Conservation (phyloP, 306 rosid genomes). For the Prinsepia uniflora region DNA sequence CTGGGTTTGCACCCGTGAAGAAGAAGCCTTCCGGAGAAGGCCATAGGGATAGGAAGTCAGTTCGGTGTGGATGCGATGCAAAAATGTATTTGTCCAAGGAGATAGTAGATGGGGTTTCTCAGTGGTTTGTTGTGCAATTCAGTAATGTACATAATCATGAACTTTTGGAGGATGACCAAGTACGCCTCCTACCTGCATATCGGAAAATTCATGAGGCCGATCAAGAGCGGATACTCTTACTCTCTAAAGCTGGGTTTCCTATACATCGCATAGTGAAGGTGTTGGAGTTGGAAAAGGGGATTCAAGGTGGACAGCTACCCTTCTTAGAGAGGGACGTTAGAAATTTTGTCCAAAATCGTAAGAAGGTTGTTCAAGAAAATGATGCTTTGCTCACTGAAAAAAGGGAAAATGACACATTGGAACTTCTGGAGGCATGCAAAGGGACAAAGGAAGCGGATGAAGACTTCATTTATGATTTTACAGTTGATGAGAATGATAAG, state of each 20-base stretch:
- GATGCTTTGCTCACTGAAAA: constrained; percentile 81
- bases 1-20: constrained; percentile 86
- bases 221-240: constrained; percentile 86
- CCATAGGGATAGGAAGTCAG: constrained; percentile 89
- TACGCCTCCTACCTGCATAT: constrained; percentile 89
- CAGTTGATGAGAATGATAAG: constrained; percentile 73
- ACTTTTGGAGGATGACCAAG: constrained; percentile 92
- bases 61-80: constrained; percentile 95
- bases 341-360: constrained; percentile 88
- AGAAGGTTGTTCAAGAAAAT: constrained; percentile 79
- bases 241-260: constrained; percentile 90
- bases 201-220: constrained; percentile 86
- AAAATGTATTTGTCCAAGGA: constrained; percentile 92
- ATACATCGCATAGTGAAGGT: constrained; percentile 90
- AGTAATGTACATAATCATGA: constrained; percentile 91
- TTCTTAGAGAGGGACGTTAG: constrained; percentile 94
- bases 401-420: constrained; percentile 73
- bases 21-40: constrained; percentile 77
- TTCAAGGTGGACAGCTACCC: constrained; percentile 88
- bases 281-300: constrained; percentile 91
- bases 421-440: constrained; percentile 92
- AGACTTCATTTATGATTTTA: constrained; percentile 70
- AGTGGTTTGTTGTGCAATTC: constrained; percentile 91
- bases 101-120: constrained; percentile 73
- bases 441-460: constrained; percentile 62